Evolutionary conservation across 441 rosid genomes (phyloP).

Genomic region (Breynia disticha): DNA sequence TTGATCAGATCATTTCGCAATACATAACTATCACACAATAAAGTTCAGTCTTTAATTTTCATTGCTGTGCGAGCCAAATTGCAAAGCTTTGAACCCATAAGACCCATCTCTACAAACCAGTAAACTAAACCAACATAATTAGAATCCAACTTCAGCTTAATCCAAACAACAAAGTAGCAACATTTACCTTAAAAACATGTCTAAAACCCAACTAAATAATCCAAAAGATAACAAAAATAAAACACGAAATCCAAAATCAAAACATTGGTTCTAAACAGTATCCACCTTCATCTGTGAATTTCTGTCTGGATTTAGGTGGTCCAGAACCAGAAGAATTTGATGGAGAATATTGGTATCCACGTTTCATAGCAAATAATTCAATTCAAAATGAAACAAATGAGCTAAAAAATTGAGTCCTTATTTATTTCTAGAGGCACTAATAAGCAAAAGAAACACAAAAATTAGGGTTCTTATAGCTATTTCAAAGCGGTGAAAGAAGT

Average conservation of each 20-base stretch:
- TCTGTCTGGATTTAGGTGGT: conserved; percentile 64
- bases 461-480: no score
- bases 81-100: not conserved
- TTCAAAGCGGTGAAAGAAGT: no score
- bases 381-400: not conserved
- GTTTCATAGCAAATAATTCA: conserved; percentile 49
- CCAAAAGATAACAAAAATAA: not conserved
- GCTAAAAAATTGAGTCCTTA: not conserved
- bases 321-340: conserved; percentile 37
- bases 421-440: not conserved
- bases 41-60: no score
- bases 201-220: conserved; percentile 11
- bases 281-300: conserved; percentile 61
- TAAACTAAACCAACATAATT: not conserved
- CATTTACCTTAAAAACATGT: not conserved
- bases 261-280: not conserved
- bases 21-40: no score
- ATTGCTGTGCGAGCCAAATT: not conserved
- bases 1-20: no score
- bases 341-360: conserved; percentile 56
- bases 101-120: not conserved
- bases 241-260: not conserved
- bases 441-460: no score
- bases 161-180: not conserved
- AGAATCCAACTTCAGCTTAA: not conserved